phyloP scores from a whole-genome alignment of 192 early-diverging fungal species.

The Glomus cerebriforme region DNA sequence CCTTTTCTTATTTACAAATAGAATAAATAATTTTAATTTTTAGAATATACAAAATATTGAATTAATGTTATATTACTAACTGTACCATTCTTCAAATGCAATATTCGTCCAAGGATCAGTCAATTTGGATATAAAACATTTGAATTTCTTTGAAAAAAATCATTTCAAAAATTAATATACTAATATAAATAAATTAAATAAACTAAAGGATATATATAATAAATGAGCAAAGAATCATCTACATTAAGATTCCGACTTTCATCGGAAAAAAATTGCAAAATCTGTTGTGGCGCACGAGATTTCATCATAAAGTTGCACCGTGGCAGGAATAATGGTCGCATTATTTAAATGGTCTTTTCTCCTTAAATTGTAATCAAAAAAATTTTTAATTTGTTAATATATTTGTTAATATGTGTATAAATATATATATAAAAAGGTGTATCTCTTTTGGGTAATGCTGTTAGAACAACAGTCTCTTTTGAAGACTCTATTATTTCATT shows the following conservation, averaged over 20 bases:
- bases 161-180: background rate
- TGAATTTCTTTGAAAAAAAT: constrained; percentile 44
- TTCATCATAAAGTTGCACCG: background rate
- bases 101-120: constrained; percentile 80
- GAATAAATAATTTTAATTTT: background rate
- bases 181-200: background rate
- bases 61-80: background rate
- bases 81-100: constrained; percentile 83
- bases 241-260: background rate
- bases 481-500: constrained; percentile 1
- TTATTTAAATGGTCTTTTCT: background rate
- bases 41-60: background rate
- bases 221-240: background rate
- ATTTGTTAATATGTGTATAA: background rate
- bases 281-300: background rate
- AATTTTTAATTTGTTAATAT: background rate
- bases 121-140: constrained; percentile 66
- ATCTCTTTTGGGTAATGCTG: constrained; percentile 6
- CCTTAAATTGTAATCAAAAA: background rate
- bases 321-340: background rate
- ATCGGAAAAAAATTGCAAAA: background rate
- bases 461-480: background rate
- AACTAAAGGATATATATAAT: background rate
- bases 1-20: constrained; percentile 43
- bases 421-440: background rate